Base-by-base conservation (phyloP, 106 monocot genomes). In the Dendrobium chrysotoxum region DNA sequence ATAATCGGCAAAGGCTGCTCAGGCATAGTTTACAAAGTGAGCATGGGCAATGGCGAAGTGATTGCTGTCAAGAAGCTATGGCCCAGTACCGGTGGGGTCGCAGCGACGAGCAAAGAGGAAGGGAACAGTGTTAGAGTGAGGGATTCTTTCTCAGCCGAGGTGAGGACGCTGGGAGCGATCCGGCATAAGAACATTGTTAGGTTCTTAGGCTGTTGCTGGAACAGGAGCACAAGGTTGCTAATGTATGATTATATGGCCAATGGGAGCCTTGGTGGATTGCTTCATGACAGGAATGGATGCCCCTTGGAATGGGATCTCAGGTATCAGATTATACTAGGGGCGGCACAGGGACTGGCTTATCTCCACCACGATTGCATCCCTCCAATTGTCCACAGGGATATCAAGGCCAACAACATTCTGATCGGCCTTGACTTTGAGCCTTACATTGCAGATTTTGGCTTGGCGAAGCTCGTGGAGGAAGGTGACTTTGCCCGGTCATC, bases 211-310 rank as follows among this genome's bases (percentile, higher is more conserved):
- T 97, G 90, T 77, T 97, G 96, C 89, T 92, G 92, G 94, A 94
- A 94, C 85, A 88, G 82, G 82, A 90, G 72, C 83, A 97, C 94
- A 0, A 75, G 88, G 79, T 77, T 98, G 80, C 83, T 98, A 38
- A 94, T 98, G 92, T 98, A 94, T 41, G 97, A 98, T 74, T 98
- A 98, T 82, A 92, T 98, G 97, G 92, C 80, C 35, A 98, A 98
- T 45, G 97, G 97, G 2, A 98, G 97, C 79, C 85, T 98, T 12
- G 94, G 92, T 0, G 86, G 82, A 31, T 64, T 94, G 81, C 89
- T 98, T 18, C 96, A 94, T 58, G 96, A 94, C 77, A 74, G 92
- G 28, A 85, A n/a, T 11, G 93, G 90, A 10, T 86, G 82, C 68
- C 76, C 86, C 8, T 72, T 94, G 78, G 90, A 90, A 46, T 94